Evolutionary conservation across 2,329 filamentous ascomycete species (phyloP).

Genomic region (Neurospora crassa): DNA sequence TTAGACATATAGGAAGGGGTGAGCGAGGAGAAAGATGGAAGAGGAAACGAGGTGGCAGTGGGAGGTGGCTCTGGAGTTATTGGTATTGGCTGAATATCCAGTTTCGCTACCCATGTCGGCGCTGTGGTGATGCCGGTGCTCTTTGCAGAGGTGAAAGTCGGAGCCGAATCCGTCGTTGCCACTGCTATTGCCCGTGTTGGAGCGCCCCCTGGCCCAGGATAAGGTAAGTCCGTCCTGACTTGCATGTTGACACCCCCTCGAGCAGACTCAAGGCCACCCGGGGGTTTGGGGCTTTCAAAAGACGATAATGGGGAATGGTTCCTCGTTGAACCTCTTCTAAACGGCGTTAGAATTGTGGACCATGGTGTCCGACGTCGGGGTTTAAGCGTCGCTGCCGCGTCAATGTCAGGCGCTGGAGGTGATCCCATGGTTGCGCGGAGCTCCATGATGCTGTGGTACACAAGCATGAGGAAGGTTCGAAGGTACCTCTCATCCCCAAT

Average conservation of each 20-base stretch:
- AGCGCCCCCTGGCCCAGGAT: slow-evolving; percentile 22
- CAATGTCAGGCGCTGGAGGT: background rate
- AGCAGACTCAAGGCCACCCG: background rate
- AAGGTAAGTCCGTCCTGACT: slow-evolving; percentile 30
- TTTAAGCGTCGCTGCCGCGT: background rate
- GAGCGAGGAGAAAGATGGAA: background rate
- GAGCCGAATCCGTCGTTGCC: background rate
- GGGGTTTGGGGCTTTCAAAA: background rate
- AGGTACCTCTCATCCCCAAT: slow-evolving; percentile 57
- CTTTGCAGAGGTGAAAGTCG: background rate
- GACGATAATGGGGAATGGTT: background rate
- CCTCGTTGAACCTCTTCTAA: background rate
- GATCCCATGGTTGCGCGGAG: slow-evolving; percentile 35
- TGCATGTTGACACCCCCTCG: slow-evolving; percentile 6
- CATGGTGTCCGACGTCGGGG: background rate
- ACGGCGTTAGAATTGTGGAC: background rate
- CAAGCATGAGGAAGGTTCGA: slow-evolving; percentile 49
- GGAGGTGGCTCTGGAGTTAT: background rate
- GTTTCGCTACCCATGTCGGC: background rate
- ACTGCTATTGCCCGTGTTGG: slow-evolving; percentile 12
- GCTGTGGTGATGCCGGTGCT: background rate
- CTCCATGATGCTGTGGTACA: slow-evolving; percentile 59
- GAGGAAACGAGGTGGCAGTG: background rate
- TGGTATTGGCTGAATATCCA: background rate
- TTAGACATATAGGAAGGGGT: background rate